A percentile compares a stretch with the other conserved stretches of the same genome.
phyloP scores from a whole-genome alignment of 495 filamentous ascomycete genomes.

The Hypoxylon cercidicola region DNA sequence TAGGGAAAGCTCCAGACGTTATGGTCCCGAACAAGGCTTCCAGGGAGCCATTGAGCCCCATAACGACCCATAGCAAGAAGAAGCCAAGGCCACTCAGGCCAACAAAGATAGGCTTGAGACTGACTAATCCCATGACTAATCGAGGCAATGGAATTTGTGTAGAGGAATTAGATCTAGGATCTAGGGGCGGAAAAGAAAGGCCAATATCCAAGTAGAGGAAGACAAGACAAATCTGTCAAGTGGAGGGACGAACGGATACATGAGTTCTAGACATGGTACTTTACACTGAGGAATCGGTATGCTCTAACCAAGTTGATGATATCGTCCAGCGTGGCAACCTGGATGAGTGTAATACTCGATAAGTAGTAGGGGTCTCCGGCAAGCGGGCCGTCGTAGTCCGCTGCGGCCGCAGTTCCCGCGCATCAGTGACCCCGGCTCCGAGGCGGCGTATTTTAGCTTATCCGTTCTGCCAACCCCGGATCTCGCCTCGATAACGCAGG shows the following conservation, averaged over 20 bases:
- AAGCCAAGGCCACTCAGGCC: slow-evolving; percentile 7
- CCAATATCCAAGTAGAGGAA: background rate
- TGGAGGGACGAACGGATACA: background rate
- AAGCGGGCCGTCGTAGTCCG: slow-evolving; percentile 8
- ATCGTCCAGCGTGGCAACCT: background rate
- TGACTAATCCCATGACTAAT: slow-evolving; percentile 1
- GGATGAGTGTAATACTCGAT: background rate
- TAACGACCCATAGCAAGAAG: slow-evolving; percentile 10
- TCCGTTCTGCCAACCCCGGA: background rate
- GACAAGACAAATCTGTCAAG: background rate
- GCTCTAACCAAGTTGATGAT: background rate
- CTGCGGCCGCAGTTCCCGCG: background rate
- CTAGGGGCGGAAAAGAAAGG: background rate
- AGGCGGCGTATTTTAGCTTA: slow-evolving; percentile 1
- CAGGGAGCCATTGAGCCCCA: slow-evolving; percentile 9
- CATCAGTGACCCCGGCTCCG: background rate
- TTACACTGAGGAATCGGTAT: background rate
- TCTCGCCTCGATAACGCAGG: background rate
- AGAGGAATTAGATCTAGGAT: background rate
- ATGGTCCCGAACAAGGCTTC: slow-evolving; percentile 7
- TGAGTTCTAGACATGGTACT: background rate
- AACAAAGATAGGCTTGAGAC: background rate
- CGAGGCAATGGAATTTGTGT: background rate
- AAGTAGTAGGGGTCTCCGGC: background rate
- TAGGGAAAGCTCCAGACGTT: background rate